phyloP scores from a whole-genome alignment of 179 eudicot species.

The Patellifolia procumbens region DNA sequence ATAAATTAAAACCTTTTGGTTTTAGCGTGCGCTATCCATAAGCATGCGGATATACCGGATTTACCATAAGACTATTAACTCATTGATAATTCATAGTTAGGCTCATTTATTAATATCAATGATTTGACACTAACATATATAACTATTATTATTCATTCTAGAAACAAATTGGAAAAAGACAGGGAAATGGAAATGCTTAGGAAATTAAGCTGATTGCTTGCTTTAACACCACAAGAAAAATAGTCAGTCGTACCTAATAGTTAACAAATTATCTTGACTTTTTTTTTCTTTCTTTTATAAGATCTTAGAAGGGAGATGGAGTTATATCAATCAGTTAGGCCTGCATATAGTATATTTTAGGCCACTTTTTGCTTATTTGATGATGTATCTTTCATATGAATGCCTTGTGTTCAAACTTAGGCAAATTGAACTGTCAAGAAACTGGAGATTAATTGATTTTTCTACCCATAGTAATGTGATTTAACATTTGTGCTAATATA shows the following conservation, averaged over 20 bases:
- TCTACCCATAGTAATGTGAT: background rate
- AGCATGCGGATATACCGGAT: background rate
- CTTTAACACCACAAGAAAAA: constrained; percentile 10
- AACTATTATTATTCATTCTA: constrained; percentile 1
- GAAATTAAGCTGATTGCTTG: constrained; percentile 19
- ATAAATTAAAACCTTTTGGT: too few relatives aligned
- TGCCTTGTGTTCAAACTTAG: too few relatives aligned
- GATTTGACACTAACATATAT: background rate
- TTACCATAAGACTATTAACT: background rate
- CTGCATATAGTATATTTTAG: background rate
- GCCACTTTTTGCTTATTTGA: constrained; percentile 10
- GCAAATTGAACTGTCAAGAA: background rate
- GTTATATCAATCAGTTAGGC: constrained; percentile 3
- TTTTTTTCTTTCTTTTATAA: background rate
- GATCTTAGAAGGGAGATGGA: constrained; percentile 12
- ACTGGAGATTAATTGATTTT: background rate
- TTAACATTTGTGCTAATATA: too few relatives aligned
- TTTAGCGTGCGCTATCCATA: too few relatives aligned
- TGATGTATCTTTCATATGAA: background rate
- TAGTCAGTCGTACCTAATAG: constrained; percentile 28
- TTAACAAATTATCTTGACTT: constrained; percentile 32
- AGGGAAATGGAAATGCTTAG: background rate
- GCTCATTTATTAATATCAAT: background rate
- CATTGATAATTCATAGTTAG: background rate
- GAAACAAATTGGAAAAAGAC: constrained; percentile 4